phyloP scores from a whole-genome alignment of 805 yeast genomes.

The Lipomyces kockii region DNA sequence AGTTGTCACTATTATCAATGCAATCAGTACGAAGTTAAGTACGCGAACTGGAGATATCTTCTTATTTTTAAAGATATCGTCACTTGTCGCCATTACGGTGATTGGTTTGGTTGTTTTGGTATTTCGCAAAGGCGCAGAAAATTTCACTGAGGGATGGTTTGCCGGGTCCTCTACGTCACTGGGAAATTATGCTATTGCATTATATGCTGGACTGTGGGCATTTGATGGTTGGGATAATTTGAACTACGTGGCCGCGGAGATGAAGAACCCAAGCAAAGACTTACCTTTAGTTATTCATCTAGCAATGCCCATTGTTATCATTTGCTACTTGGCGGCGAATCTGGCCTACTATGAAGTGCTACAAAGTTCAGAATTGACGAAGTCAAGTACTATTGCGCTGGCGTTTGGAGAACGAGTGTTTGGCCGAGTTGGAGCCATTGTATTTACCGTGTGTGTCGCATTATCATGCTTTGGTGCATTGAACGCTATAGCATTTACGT shows the following conservation, averaged over 20 bases:
- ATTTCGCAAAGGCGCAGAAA: conserved; percentile 36
- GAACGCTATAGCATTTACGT: conserved; percentile 48
- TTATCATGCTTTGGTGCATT: conserved; percentile 50
- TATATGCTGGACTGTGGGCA: conserved; percentile 52
- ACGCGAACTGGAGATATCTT: conserved; percentile 45
- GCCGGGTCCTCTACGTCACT: conserved; percentile 41
- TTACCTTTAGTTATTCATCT: conserved; percentile 48
- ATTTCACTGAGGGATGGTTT: conserved; percentile 40
- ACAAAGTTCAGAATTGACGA: conserved; percentile 58
- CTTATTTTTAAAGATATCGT: conserved; percentile 44
- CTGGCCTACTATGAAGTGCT: conserved; percentile 66
- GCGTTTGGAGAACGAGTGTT: conserved; percentile 43
- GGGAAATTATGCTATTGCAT: conserved; percentile 46
- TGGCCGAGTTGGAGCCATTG: conserved; percentile 42
- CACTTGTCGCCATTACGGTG: conserved; percentile 43
- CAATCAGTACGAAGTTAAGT: conserved; percentile 42
- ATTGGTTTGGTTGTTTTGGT: conserved; percentile 42
- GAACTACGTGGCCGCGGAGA: conserved; percentile 50
- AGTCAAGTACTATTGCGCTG: conserved; percentile 47
- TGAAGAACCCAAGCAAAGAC: conserved; percentile 46
- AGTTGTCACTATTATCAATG: conserved; percentile 41
- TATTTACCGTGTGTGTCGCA: conserved; percentile 46
- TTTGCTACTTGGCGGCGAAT: conserved; percentile 47
- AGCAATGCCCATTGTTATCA: conserved; percentile 49
- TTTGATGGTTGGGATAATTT: conserved; percentile 53